Base-by-base conservation (phyloP, 2,329 filamentous ascomycete species). In the Dactylonectria macrodidyma region DNA sequence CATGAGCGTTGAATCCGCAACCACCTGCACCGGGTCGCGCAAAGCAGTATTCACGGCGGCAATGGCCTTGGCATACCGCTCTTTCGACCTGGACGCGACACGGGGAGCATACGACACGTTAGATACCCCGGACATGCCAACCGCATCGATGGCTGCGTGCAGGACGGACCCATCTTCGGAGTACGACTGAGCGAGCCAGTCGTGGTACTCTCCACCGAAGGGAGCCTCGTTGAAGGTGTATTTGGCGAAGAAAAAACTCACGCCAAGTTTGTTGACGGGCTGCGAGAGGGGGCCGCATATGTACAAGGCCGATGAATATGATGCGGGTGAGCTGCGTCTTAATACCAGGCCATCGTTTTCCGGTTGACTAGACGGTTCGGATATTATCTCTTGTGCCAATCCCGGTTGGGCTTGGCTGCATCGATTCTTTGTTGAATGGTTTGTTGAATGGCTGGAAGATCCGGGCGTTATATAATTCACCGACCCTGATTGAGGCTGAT, bases 91-190 rank as follows among this genome's bases (percentile, higher is more conserved):
- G 4, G 63, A 41, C 5, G 59, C 65, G 48, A 75, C 50, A 3
- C 63, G 6, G 1, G 76, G 73, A 1, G 71, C 67, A n/a, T 73
- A 58, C 5, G 34, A 68, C 1, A 72, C 56, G 51, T 75, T 77
- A 5, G 75, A 72, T 19, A 78, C 71, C 5, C 72, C 73, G 9
- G 76, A 74, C 71, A 77, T 72, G 6, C 75, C 75, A 6, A 69
- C 71, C 14, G 76, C 76, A 55, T 78, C 74, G 11, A 78, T 75
- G 5, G 70, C 68, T 5, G 56, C 48, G 26, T 69, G 67, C 3
- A 76, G 56, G 7, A 61, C 38, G n/a, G 65, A 30, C 30, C 52
- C 41, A 12, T 59, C 30, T 8, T 70, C 24, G 10, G 19, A 48
- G 58, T 76, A 75, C 3, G 47, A 33, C 16, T 70, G 46, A 3